Base-by-base conservation (phyloP, 163 green algal genomes). In the Chlorella variabilis region DNA sequence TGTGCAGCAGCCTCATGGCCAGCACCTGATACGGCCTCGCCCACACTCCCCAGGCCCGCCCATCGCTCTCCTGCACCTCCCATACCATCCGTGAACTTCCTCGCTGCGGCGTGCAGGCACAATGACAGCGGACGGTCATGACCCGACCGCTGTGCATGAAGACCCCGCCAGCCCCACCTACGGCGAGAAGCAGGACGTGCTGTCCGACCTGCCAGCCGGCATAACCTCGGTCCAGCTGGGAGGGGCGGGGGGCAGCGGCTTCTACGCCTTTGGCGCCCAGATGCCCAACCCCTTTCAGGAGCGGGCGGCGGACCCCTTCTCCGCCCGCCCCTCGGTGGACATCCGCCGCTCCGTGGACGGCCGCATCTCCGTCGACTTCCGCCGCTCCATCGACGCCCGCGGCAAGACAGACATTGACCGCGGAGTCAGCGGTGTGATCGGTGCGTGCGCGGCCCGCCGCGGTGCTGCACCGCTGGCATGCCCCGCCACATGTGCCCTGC, bases 231-330 rank as follows among this genome's bases (percentile, higher is more conserved):
- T 15, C 15, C 45, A 54, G 45, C 45, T 23, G 11, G n/a, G n/a
- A n/a, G n/a, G n/a, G 45, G 45, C 45, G 11, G 45, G 11, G 11
- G 45, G 45, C 45, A 54, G 54, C 54, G 54, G 54, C 54, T 54
- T 54, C 45, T 63, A 63, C 23, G 54, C 54, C 20, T 63, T 33
- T 29, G 54, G 54, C 23, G 54, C 54, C 18, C 20, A 63, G 20
- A 63, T 63, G 59, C n/a, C 27, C 59, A 67, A 67, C 59, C 59
- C 59, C 59, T 67, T 67, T 67, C 8, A 4, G 29, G 59, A 67
- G 59, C 27, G 9, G 27, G 27, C 59, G 8, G 18, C n/a, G 8
- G 29, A 17, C n/a, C 27, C 59, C 27, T 38, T 67, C 29, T 18
- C 5, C 59, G 7, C 5, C 6, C 27, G 59, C 59, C 5, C 59